Evolutionary conservation across 768 basidiomycete species (phyloP).

Genomic region (Russula emetica): DNA sequence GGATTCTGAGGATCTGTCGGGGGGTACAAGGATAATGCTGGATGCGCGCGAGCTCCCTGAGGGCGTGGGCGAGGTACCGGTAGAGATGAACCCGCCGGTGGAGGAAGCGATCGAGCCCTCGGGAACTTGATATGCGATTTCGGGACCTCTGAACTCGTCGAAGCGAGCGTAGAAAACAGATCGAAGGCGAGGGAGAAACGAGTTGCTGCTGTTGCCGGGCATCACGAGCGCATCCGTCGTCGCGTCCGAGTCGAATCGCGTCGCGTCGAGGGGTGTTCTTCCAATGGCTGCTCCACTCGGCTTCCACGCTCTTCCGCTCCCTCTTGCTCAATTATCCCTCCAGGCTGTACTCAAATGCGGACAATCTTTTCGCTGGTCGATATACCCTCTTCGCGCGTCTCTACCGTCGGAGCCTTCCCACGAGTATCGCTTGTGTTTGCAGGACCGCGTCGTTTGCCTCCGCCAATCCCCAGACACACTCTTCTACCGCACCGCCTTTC

Average conservation of each 20-base stretch:
- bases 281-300: conserved; percentile 32
- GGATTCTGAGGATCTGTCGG: conserved; percentile 42
- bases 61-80: conserved; percentile 37
- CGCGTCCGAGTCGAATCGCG: neutral
- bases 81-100: conserved; percentile 28
- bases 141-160: conserved; percentile 79
- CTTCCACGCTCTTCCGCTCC: conserved; percentile 58
- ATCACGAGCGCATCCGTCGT: conserved; percentile 29
- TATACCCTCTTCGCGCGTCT: conserved; percentile 39
- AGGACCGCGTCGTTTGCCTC: conserved; percentile 80
- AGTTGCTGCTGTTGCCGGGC: conserved; percentile 52
- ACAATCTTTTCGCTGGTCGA: conserved; percentile 82
- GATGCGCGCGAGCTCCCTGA: conserved; percentile 48
- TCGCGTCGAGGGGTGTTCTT: neutral
- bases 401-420: conserved; percentile 33
- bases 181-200: conserved; percentile 72
- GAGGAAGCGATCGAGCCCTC: conserved; percentile 71
- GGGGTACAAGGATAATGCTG: conserved; percentile 42
- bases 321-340: conserved; percentile 69
- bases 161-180: conserved; percentile 95
- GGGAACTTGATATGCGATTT: conserved; percentile 90
- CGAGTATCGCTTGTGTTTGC: conserved; percentile 77
- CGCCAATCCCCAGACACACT: conserved; percentile 62
- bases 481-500: conserved; percentile 69
- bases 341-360: conserved; percentile 75